These are phyloP conservation scores for Papiliotrema flavescens DNA, from an alignment of 1,284 basidiomycete genomes.

Conservation along the genomic window DNA sequence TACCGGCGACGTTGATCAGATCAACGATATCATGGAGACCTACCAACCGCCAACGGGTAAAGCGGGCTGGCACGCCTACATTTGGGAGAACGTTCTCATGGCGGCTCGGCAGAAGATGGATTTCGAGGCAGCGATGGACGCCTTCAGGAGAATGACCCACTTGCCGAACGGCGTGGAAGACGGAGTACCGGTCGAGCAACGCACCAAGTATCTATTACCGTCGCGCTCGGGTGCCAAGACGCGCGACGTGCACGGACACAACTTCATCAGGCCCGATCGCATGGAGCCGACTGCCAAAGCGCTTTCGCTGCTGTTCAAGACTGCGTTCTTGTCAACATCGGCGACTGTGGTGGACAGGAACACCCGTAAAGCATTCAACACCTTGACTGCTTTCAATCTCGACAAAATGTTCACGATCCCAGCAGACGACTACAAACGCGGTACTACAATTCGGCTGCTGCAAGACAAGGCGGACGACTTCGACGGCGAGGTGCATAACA, in stretches of 20 bases:
- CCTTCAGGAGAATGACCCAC: constrained; percentile 23
- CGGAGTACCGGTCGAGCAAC: background rate
- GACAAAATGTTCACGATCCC: background rate
- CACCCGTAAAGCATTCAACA: constrained; percentile 3
- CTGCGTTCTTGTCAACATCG: background rate
- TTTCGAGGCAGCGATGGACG: constrained; percentile 21
- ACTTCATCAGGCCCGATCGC: background rate
- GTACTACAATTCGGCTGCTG: background rate
- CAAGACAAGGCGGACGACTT: background rate
- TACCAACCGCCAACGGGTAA: constrained; percentile 18
- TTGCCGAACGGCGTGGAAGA: constrained; percentile 16
- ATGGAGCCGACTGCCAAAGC: background rate
- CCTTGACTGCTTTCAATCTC: background rate
- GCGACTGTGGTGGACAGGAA: background rate
- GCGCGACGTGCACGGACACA: background rate
- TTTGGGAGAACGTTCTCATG: constrained; percentile 19
- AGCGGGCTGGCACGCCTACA: constrained; percentile 22
- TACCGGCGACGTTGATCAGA: constrained; percentile 13
- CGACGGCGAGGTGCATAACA: background rate
- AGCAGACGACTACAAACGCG: background rate
- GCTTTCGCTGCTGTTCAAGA: constrained; percentile 4
- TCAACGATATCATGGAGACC: constrained; percentile 15
- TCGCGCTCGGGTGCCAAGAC: background rate
- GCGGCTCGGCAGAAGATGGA: constrained; percentile 22
- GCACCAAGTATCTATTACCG: background rate